Conservation (phyloP, 2,329 filamentous ascomycete genomes). For the Rhynchosporium secalis region DNA sequence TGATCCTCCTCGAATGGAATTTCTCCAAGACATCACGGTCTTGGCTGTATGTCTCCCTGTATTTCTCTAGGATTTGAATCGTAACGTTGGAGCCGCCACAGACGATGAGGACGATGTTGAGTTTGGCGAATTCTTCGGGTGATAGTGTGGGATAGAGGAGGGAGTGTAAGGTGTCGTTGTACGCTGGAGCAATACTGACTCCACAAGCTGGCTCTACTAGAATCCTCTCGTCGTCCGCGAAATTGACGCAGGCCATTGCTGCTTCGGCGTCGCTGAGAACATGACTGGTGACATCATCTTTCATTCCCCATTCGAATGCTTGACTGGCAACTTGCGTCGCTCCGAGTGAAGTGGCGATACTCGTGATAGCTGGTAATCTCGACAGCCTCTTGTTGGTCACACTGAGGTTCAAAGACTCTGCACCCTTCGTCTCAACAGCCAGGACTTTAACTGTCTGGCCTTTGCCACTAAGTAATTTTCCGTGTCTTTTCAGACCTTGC, state of each 20-base stretch:
- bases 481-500: slow-evolving; percentile 49
- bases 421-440: slow-evolving; percentile 74
- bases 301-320: slow-evolving; percentile 62
- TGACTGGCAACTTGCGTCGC: slow-evolving; percentile 65
- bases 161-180: slow-evolving; percentile 61
- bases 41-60: slow-evolving; percentile 40
- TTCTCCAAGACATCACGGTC: slow-evolving; percentile 18
- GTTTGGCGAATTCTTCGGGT: slow-evolving; percentile 60
- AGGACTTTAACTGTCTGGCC: slow-evolving; percentile 51
- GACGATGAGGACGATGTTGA: slow-evolving; percentile 79
- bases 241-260: slow-evolving; percentile 70
- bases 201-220: slow-evolving; percentile 86
- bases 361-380: slow-evolving; percentile 70
- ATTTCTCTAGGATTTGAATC: slow-evolving; percentile 59
- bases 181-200: slow-evolving; percentile 71
- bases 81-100: slow-evolving; percentile 76
- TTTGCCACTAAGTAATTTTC: slow-evolving; percentile 14
- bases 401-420: slow-evolving; percentile 67
- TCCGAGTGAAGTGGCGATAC: slow-evolving; percentile 72
- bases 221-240: slow-evolving; percentile 79
- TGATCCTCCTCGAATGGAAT: slow-evolving; percentile 9
- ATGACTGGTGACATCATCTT: slow-evolving; percentile 23
- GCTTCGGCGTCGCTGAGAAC: slow-evolving; percentile 73
- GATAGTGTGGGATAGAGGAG: slow-evolving; percentile 54
- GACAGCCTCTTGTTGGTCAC: slow-evolving; percentile 57